phyloP scores from a whole-genome alignment of 140 eudicot species.

The Erigeron philadelphicus region DNA sequence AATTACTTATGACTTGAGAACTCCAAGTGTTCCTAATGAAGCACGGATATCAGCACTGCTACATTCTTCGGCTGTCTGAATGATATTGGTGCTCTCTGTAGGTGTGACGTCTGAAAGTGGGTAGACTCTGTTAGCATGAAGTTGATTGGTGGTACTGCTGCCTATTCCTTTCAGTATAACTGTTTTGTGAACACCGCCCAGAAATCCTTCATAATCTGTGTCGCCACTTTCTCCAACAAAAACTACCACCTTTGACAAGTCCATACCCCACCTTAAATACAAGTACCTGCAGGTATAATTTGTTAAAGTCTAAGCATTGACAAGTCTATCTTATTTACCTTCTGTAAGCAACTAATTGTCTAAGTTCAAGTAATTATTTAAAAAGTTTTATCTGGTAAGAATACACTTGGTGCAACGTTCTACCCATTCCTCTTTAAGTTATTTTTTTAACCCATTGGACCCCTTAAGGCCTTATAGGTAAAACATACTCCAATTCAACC shows the following conservation, averaged over 20 bases:
- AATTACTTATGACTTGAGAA: constrained; percentile 36
- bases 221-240: constrained; percentile 97
- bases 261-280: constrained; percentile 92
- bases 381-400: neutral
- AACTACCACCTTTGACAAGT: constrained; percentile 75
- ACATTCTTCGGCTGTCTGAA: constrained; percentile 44
- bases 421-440: too few species aligned
- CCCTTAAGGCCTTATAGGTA: neutral
- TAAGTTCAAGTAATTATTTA: neutral
- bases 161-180: constrained; percentile 78
- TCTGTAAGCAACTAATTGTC: too few species aligned
- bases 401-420: neutral
- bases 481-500: neutral
- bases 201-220: constrained; percentile 88
- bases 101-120: constrained; percentile 79
- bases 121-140: constrained; percentile 72
- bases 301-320: neutral
- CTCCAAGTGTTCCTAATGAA: constrained; percentile 41
- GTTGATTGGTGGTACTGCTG: constrained; percentile 41
- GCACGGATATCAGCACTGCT: constrained; percentile 51
- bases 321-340: too few species aligned
- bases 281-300: constrained; percentile 55
- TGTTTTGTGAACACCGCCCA: constrained; percentile 77
- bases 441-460: too few species aligned
- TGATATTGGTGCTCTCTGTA: constrained; percentile 58